These are phyloP conservation scores for Mortierella sp. DNA, from an alignment of 371 early-diverging fungal species.

Conservation along the genomic window DNA sequence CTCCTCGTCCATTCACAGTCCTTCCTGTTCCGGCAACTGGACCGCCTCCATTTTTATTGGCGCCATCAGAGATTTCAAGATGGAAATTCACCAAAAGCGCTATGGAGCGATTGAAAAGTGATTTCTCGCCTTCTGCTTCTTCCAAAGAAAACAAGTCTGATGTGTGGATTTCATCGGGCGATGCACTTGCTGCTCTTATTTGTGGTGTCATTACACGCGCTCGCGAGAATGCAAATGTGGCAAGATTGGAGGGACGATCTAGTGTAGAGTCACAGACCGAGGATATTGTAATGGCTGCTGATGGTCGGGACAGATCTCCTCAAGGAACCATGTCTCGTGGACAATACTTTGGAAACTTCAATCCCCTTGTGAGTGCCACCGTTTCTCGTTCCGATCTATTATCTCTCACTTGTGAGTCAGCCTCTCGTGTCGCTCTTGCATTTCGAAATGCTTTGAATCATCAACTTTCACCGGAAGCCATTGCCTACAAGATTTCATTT, in stretches of 20 bases:
- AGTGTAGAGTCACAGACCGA: conserved; percentile 39
- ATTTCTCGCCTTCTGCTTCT: conserved; percentile 48
- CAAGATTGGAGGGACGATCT: conserved; percentile 57
- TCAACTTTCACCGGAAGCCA: conserved; percentile 55
- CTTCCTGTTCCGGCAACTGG: conserved; percentile 36
- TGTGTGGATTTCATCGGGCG: conserved; percentile 62
- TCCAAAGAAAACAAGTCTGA: conserved; percentile 8
- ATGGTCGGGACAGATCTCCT: conserved; percentile 58
- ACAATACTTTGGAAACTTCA: conserved; percentile 61
- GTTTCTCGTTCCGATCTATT: conserved; percentile 54
- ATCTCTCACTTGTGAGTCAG: conserved; percentile 35
- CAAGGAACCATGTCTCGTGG: conserved; percentile 45
- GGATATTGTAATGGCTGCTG: conserved; percentile 59
- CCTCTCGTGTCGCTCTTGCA: conserved; percentile 56
- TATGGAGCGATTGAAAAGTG: conserved; percentile 49
- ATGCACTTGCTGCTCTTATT: conserved; percentile 58
- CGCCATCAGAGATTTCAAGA: conserved; percentile 43
- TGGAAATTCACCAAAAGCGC: conserved; percentile 54
- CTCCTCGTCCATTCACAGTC: conserved; percentile 52
- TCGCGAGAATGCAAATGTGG: conserved; percentile 43
- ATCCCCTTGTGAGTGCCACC: conserved; percentile 46
- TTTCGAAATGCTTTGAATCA: conserved; percentile 45
- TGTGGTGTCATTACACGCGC: conserved; percentile 59
- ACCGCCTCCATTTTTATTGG: conserved; percentile 48
- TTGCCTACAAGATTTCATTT: conserved; percentile 58